A percentile compares a stretch with the other conserved stretches of the same genome.
Evolutionary conservation across 495 filamentous ascomycete genomes (phyloP).

Genomic region (Neurospora intermedia): DNA sequence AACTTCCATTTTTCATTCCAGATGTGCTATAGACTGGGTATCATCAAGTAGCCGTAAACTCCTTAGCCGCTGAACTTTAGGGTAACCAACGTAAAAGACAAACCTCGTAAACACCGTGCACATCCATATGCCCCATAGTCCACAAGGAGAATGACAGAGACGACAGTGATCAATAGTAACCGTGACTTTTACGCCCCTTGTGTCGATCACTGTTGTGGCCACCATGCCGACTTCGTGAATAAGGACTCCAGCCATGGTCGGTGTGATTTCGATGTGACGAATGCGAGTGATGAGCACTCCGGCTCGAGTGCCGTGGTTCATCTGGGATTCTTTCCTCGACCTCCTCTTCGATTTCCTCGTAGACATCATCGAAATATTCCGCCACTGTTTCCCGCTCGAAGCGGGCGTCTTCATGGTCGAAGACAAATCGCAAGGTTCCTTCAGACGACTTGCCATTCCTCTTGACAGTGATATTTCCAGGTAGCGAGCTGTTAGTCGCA

Average conservation of each 20-base stretch:
- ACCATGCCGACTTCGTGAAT: constrained; percentile 14
- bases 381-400: constrained; percentile 58
- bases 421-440: constrained; percentile 81
- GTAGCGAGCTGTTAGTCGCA: constrained; percentile 21
- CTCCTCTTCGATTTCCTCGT: constrained; percentile 66
- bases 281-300: constrained; percentile 4
- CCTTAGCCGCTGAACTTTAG: background rate
- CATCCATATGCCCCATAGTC: background rate
- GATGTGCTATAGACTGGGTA: background rate
- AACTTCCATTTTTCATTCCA: background rate
- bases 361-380: constrained; percentile 61
- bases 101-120: background rate
- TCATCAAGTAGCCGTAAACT: constrained; percentile 1
- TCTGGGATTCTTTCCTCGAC: constrained; percentile 42
- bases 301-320: constrained; percentile 19
- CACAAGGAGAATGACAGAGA: background rate
- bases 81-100: background rate
- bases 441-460: constrained; percentile 48
- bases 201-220: constrained; percentile 10
- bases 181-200: constrained; percentile 13
- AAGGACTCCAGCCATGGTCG: constrained; percentile 18
- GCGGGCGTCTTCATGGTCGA: constrained; percentile 66
- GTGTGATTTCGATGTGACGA: constrained; percentile 4
- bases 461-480: constrained; percentile 26
- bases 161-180: constrained; percentile 5